Percentiles rank a stretch among this genome's conserved stretches.
Conservation (phyloP, 306 rosid species). For the Urtica urens region DNA sequence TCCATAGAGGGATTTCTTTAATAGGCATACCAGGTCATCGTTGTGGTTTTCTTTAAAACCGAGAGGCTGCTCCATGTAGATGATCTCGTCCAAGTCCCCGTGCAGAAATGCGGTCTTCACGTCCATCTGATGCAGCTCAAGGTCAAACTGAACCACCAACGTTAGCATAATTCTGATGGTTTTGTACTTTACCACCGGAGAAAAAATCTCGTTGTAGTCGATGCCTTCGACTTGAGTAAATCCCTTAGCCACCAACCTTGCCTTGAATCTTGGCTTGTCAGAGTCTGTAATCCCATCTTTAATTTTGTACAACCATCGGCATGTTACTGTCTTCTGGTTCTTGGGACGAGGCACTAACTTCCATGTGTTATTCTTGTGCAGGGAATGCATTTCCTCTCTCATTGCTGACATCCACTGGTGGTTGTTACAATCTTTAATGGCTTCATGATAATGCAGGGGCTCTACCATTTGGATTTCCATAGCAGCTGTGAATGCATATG, state of each 20-base stretch:
- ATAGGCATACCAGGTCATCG: background rate
- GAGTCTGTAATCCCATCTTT: background rate
- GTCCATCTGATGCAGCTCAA: background rate
- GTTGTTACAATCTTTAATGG: background rate
- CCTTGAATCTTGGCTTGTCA: background rate
- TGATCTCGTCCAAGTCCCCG: background rate
- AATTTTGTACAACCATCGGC: background rate
- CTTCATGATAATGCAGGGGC: background rate
- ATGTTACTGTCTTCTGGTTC: too few relatives aligned
- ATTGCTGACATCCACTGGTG: background rate
- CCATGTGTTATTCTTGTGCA: background rate
- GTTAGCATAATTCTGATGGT: background rate
- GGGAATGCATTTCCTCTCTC: background rate
- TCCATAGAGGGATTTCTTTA: background rate
- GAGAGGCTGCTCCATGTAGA: background rate
- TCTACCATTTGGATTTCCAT: background rate
- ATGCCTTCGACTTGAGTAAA: background rate
- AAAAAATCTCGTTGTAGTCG: background rate
- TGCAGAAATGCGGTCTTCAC: background rate
- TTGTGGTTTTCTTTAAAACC: background rate
- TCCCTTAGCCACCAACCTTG: background rate
- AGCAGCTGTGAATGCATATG: too few relatives aligned
- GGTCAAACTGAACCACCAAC: background rate
- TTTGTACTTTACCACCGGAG: background rate
- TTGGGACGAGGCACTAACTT: too few relatives aligned